These are phyloP conservation scores for Talaromyces liani DNA, from an alignment of 495 filamentous ascomycete species.

Conservation along the genomic window DNA sequence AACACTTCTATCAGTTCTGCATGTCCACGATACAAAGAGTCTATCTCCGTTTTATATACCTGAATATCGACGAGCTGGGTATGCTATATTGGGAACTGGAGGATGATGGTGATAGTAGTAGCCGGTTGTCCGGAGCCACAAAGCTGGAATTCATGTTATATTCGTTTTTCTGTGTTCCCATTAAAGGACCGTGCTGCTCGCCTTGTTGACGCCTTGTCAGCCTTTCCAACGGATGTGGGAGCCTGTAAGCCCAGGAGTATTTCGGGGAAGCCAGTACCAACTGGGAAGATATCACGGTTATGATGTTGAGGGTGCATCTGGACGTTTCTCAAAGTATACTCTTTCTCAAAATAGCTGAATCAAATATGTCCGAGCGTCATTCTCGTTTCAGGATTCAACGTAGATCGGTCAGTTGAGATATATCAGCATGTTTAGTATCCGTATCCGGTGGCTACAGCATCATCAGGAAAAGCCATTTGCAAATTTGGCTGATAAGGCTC, in stretches of 20 bases:
- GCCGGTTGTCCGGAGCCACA: neutral
- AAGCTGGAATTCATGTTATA: neutral
- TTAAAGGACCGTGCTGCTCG: constrained; percentile 2
- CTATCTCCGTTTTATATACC: neutral
- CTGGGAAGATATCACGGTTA: neutral
- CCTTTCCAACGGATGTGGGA: neutral
- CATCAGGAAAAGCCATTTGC: neutral
- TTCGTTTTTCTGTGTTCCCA: neutral
- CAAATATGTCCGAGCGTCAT: neutral
- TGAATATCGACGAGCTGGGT: neutral
- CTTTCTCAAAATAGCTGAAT: neutral
- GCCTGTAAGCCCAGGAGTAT: neutral
- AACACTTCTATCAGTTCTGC: neutral
- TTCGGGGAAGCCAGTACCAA: neutral
- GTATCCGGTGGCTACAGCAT: neutral
- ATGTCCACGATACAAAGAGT: neutral
- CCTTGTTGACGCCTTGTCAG: neutral
- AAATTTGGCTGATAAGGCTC: neutral
- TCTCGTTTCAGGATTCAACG: neutral
- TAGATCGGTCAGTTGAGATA: neutral
- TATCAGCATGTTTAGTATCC: neutral
- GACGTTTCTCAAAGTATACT: neutral
- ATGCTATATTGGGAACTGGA: neutral
- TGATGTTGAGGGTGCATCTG: neutral
- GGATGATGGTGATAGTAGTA: neutral